Conservation (phyloP, 73 alveolate genomes). For the Tetrahymena elliotti region DNA sequence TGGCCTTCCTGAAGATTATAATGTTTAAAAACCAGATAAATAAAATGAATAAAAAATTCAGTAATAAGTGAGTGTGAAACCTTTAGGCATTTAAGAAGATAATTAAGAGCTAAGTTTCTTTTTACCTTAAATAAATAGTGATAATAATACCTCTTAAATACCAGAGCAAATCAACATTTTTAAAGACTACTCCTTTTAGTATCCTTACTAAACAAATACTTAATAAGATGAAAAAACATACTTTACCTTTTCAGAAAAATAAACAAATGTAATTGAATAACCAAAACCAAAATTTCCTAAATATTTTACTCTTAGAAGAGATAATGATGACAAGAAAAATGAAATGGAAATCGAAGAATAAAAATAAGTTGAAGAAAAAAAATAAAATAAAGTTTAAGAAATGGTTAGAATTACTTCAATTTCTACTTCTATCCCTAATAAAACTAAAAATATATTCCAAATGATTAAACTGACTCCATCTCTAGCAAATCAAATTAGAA, state of each 20-base stretch:
- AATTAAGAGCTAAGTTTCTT: not conserved
- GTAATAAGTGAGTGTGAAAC: not conserved
- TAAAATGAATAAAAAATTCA: not conserved
- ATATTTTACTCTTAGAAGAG: not conserved
- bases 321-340: not conserved
- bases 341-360: not conserved
- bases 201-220: not conserved
- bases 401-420: not conserved
- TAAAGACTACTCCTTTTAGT: not conserved
- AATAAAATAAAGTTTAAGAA: not conserved
- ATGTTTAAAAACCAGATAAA: not conserved
- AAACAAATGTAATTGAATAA: not conserved
- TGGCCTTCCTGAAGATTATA: not conserved
- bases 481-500: not conserved
- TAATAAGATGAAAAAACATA: not conserved
- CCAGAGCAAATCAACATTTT: not conserved
- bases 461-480: not conserved
- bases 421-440: not conserved
- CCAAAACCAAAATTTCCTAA: not conserved
- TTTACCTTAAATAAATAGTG: not conserved
- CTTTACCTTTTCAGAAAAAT: not conserved
- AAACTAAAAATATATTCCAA: not conserved
- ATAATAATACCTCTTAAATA: not conserved
- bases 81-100: not conserved
- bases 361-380: not conserved